Evolutionary conservation across 2,329 filamentous ascomycete genomes (phyloP).

Genomic region (Colletotrichum magnum): DNA sequence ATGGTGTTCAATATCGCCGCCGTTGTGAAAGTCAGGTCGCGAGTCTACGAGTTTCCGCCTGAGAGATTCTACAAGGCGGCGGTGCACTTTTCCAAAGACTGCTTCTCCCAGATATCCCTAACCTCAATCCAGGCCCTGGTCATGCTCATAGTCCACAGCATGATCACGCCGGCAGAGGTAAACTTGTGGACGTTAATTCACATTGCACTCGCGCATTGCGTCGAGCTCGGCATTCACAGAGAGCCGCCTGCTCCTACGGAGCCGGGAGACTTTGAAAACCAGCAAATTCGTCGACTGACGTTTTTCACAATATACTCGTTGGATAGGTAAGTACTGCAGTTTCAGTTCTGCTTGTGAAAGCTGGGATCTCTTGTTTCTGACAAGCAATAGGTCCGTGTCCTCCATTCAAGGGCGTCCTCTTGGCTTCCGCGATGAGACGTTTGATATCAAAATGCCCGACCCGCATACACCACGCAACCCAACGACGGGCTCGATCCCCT

Average conservation of each 20-base stretch:
- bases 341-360: background rate
- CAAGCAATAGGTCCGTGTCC: conserved; percentile 47
- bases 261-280: conserved; percentile 21
- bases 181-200: conserved; percentile 55
- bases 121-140: conserved; percentile 50
- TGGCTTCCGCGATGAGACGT: conserved; percentile 54
- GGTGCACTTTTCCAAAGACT: conserved; percentile 48
- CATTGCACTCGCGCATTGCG: conserved; percentile 53
- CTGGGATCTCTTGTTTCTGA: background rate
- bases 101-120: conserved; percentile 51
- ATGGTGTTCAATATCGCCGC: conserved; percentile 53
- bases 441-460: conserved; percentile 48
- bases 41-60: conserved; percentile 52
- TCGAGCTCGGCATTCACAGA: conserved; percentile 55
- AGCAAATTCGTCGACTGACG: conserved; percentile 44
- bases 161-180: conserved; percentile 50
- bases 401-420: conserved; percentile 56
- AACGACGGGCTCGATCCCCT: background rate
- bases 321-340: conserved; percentile 46
- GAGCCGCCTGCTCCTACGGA: conserved; percentile 43
- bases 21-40: conserved; percentile 50
- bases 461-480: background rate
- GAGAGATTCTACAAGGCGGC: conserved; percentile 51
- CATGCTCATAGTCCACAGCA: conserved; percentile 49
- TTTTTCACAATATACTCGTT: conserved; percentile 54